These are phyloP conservation scores for Ceratocystis eucalypticola DNA, from an alignment of 2,329 filamentous ascomycete species.

Conservation along the genomic window DNA sequence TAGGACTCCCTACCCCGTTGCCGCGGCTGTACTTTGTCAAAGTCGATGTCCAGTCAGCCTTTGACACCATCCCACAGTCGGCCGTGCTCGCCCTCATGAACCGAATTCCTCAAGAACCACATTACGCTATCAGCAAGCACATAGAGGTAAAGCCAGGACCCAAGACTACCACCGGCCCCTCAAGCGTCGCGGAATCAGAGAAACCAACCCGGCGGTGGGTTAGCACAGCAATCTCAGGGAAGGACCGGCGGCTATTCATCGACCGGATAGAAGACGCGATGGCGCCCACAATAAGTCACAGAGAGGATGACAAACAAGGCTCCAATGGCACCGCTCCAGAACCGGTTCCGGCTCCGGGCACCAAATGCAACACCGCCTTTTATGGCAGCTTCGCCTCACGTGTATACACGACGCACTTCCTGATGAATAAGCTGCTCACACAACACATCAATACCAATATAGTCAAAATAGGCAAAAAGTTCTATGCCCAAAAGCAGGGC, in stretches of 20 bases:
- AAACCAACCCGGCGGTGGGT: slow-evolving; percentile 39
- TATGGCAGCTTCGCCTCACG: slow-evolving; percentile 53
- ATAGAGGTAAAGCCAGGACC: slow-evolving; percentile 49
- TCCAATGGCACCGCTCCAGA: slow-evolving; percentile 19
- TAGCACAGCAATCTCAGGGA: slow-evolving; percentile 34
- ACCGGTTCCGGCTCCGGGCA: slow-evolving; percentile 16
- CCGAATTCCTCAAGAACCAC: slow-evolving; percentile 40
- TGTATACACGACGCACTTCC: slow-evolving; percentile 37
- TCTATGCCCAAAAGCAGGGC: slow-evolving; percentile 72
- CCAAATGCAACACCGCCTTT: slow-evolving; percentile 58
- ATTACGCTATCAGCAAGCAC: slow-evolving; percentile 62
- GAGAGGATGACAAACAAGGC: not conserved
- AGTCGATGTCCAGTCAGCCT: slow-evolving; percentile 80
- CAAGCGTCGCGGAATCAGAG: slow-evolving; percentile 21
- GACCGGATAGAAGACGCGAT: slow-evolving; percentile 30
- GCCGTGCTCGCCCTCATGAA: slow-evolving; percentile 54
- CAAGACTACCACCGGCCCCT: slow-evolving; percentile 20
- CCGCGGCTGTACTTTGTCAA: slow-evolving; percentile 70
- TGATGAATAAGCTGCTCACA: slow-evolving; percentile 55
- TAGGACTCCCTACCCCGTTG: slow-evolving; percentile 33
- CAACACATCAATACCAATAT: slow-evolving; percentile 78
- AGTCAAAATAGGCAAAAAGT: slow-evolving; percentile 76
- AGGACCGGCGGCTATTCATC: slow-evolving; percentile 33
- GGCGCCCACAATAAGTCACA: not conserved
- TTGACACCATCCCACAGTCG: slow-evolving; percentile 84